These are phyloP conservation scores for Monosporozyma servazzii DNA, from an alignment of 805 yeast genomes.

Conservation along the genomic window DNA sequence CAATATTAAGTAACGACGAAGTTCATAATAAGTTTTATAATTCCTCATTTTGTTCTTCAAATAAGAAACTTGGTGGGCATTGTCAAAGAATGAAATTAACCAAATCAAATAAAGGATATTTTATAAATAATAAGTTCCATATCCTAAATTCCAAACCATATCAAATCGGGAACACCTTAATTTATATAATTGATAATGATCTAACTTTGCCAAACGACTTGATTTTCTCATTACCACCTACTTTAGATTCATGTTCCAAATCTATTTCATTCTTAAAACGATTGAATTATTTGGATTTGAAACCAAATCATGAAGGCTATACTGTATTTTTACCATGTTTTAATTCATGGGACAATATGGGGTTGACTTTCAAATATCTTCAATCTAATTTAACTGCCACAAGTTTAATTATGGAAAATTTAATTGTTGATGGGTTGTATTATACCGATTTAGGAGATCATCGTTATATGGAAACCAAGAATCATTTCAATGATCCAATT, in stretches of 20 bases:
- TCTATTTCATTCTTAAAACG: conserved; percentile 51
- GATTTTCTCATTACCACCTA: conserved; percentile 54
- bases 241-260: conserved; percentile 48
- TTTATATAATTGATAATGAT: conserved; percentile 55
- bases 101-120: conserved; percentile 18
- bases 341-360: conserved; percentile 57
- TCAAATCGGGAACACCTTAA: conserved; percentile 52
- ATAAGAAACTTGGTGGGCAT: conserved; percentile 44
- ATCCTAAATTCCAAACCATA: conserved; percentile 37
- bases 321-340: conserved; percentile 73
- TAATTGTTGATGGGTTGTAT: conserved; percentile 52
- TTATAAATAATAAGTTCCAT: conserved; percentile 49
- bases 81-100: conserved; percentile 52
- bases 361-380: conserved; percentile 51
- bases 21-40: conserved; percentile 32
- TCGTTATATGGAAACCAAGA: conserved; percentile 20
- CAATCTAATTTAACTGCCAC: conserved; percentile 43
- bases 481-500: conserved; percentile 21
- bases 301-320: conserved; percentile 53
- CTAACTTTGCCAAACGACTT: conserved; percentile 56
- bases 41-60: conserved; percentile 46
- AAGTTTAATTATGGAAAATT: conserved; percentile 43
- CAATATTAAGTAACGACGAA: conserved; percentile 1
- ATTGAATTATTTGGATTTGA: conserved; percentile 43
- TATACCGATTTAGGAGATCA: conserved; percentile 50